Base-by-base conservation (phyloP, 805 yeast species). In the Phaffomyces antillensis region DNA sequence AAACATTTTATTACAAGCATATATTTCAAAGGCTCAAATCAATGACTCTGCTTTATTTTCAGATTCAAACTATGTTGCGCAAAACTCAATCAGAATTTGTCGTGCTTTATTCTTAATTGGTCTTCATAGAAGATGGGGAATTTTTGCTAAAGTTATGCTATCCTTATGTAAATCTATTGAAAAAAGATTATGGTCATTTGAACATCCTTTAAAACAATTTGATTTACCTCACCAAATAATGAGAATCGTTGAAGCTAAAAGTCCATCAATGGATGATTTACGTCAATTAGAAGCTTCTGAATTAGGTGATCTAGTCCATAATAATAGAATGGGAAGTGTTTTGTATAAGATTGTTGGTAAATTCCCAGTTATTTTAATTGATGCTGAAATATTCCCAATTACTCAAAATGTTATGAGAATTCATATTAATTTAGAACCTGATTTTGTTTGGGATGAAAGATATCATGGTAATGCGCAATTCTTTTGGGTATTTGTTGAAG, bases 401-500 rank as follows among this genome's bases (percentile, higher is more conserved):
- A 87, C 99, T 0, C 72, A 78, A 16, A 83, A 79, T 53, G 97
- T 93, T 5, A 78, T 91, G 80, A 71, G 96, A 43, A 77, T 93
- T 25, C 89, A 85, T 56, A 75, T 86, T 2, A 62, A 65, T 8
- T 63, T 93, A 23, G 79, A 73, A 31, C 81, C 96, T 0, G 89
- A 86, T 54, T 95, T 93, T 62, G 66, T 69, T 9, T 93, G 98
- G 98, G 96, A 88, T 63, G 77, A 72, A 37, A 76, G 73, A 45
- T 67, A 76, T 43, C 98, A 93, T 63, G 96, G 96, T 0, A 77
- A 74, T 50, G 83, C 86, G 1, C 95, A 89, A 61, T 75, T 82
- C 52, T 93, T 89, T 56, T 93, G 99, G 99, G 73, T 93, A 4
- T 74, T 91, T 50, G 95, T 91, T 7, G 98, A 90, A 61, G 95